phyloP scores from a whole-genome alignment of 1,284 basidiomycete genomes.

The Naganishia sp. region DNA sequence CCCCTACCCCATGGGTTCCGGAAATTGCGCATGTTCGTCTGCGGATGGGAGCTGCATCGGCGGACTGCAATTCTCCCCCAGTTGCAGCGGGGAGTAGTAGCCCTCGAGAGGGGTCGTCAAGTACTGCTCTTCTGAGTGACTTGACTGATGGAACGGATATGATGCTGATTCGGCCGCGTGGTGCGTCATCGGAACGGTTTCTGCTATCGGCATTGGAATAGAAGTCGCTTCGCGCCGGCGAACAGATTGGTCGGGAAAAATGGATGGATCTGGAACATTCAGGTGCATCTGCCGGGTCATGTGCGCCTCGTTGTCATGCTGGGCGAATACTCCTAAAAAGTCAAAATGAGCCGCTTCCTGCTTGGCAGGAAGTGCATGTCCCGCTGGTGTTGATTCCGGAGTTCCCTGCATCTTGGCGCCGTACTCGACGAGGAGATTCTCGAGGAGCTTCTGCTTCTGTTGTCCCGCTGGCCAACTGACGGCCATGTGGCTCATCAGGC shows the following conservation, averaged over 20 bases:
- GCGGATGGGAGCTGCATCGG: too few species aligned
- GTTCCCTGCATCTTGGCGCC: constrained; percentile 21
- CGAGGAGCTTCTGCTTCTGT: constrained; percentile 35
- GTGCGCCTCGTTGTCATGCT: not conserved
- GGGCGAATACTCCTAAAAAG: constrained; percentile 2
- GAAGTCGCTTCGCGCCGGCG: not conserved
- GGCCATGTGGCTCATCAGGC: constrained; percentile 37
- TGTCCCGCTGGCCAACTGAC: constrained; percentile 39
- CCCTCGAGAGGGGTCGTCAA: too few species aligned
- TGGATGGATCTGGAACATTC: not conserved
- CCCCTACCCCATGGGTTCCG: too few species aligned
- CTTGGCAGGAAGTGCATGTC: not conserved
- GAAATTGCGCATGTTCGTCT: too few species aligned
- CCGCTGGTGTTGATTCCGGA: not conserved
- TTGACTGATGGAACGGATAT: too few species aligned
- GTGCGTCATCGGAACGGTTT: too few species aligned
- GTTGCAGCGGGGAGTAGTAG: too few species aligned
- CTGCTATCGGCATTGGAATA: too few species aligned
- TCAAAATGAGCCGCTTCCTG: not conserved
- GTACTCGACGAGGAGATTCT: constrained; percentile 37
- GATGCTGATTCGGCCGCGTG: too few species aligned
- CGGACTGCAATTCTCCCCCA: too few species aligned
- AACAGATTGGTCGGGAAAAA: not conserved
- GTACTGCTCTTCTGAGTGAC: too few species aligned
- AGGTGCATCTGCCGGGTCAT: not conserved